Percentiles rank a stretch among this genome's conserved stretches.
These are phyloP conservation scores for Clarireedia homoeocarpa DNA, from an alignment of 2,329 filamentous ascomycete genomes.

Conservation along the genomic window DNA sequence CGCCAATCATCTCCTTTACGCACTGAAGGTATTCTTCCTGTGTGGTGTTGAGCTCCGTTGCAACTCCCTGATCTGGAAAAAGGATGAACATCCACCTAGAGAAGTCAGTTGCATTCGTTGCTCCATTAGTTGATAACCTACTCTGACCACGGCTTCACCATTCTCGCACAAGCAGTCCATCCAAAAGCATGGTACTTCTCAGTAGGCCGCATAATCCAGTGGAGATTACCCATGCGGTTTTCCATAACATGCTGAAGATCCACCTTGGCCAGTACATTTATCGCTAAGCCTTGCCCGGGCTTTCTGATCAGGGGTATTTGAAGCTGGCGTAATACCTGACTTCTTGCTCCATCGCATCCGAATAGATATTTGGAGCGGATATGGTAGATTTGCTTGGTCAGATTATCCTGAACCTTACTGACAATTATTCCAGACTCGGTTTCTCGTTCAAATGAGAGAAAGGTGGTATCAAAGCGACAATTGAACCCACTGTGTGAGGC, in stretches of 20 bases:
- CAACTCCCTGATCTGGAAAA: constrained; percentile 35
- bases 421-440: constrained; percentile 16
- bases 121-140: constrained; percentile 1
- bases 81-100: constrained; percentile 47
- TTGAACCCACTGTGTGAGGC: constrained; percentile 35
- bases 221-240: constrained; percentile 47
- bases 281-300: constrained; percentile 40
- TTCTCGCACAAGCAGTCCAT: constrained; percentile 43
- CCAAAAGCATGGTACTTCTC: constrained; percentile 43
- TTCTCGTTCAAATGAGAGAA: constrained; percentile 28
- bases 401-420: constrained; percentile 32
- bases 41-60: constrained; percentile 34
- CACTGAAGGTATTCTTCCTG: constrained; percentile 39
- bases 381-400: constrained; percentile 33
- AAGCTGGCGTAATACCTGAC: constrained; percentile 38
- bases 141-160: constrained; percentile 57
- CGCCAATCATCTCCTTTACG: constrained; percentile 45
- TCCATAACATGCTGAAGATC: constrained; percentile 44
- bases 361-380: constrained; percentile 50
- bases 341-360: constrained; percentile 47
- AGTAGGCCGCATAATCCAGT: constrained; percentile 52
- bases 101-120: constrained; percentile 6
- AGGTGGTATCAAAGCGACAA: constrained; percentile 36
- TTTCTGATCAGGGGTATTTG: constrained; percentile 38
- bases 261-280: constrained; percentile 41